Percentiles rank a stretch among this genome's conserved stretches.
Evolutionary conservation across 441 rosid genomes (phyloP).

Genomic region (Croton laevigatus): DNA sequence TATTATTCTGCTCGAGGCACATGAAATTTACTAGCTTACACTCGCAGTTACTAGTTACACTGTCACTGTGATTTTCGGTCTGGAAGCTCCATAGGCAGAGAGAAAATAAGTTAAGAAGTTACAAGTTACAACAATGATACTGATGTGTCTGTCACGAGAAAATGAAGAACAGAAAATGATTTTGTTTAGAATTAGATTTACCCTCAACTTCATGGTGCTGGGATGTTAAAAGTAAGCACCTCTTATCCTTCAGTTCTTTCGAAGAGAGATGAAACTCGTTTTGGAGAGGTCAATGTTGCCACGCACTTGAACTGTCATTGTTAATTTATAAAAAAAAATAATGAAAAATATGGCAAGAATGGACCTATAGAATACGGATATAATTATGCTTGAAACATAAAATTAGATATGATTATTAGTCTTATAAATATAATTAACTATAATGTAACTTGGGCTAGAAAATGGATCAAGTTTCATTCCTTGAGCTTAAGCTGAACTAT

Average conservation of each 20-base stretch:
- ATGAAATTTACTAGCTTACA: slow-evolving; percentile 20
- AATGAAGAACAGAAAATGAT: neutral
- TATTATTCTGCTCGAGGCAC: slow-evolving; percentile 25
- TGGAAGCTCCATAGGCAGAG: slow-evolving; percentile 38
- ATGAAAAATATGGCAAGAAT: too few relatives aligned
- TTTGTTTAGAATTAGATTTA: slow-evolving; percentile 27
- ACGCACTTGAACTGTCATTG: slow-evolving; percentile 70
- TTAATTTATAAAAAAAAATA: neutral
- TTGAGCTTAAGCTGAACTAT: too few relatives aligned
- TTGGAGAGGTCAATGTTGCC: slow-evolving; percentile 54
- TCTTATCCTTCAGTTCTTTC: slow-evolving; percentile 33
- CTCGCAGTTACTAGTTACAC: slow-evolving; percentile 29
- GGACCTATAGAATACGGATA: too few relatives aligned
- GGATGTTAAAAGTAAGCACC: slow-evolving; percentile 22
- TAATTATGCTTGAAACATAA: too few relatives aligned
- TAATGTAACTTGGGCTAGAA: too few relatives aligned
- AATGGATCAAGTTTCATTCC: too few relatives aligned
- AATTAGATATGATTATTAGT: too few relatives aligned
- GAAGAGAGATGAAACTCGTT: slow-evolving; percentile 55
- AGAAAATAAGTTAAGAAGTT: slow-evolving; percentile 9
- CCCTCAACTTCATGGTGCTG: slow-evolving; percentile 20
- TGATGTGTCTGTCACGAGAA: slow-evolving; percentile 16
- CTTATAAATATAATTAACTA: too few relatives aligned
- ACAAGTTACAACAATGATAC: slow-evolving; percentile 39
- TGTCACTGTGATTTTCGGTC: slow-evolving; percentile 11